These are phyloP conservation scores for Mariannaea elegans DNA, from an alignment of 2,329 filamentous ascomycete species.

Conservation along the genomic window DNA sequence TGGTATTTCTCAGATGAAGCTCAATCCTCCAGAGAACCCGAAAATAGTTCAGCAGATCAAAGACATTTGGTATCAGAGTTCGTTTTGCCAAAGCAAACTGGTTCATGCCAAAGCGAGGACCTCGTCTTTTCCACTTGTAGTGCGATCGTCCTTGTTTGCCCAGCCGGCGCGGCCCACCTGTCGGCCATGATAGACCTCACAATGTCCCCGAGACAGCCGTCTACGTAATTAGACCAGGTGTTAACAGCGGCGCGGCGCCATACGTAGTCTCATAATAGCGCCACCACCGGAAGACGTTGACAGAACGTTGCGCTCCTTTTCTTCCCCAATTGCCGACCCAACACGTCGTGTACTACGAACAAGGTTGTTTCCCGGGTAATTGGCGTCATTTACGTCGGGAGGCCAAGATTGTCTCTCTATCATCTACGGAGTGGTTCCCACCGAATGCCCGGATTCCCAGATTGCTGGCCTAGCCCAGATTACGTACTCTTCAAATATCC, in stretches of 20 bases:
- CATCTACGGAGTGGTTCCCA: background rate
- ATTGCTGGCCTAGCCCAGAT: background rate
- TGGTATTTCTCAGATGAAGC: background rate
- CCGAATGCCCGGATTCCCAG: background rate
- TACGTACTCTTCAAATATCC: background rate
- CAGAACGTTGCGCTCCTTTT: constrained; percentile 33
- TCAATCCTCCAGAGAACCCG: background rate
- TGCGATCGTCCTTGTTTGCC: constrained; percentile 27
- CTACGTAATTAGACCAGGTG: constrained; percentile 31
- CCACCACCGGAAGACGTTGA: constrained; percentile 18
- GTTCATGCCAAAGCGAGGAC: constrained; percentile 2
- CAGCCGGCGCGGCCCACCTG: constrained; percentile 22
- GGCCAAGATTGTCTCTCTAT: constrained; percentile 25
- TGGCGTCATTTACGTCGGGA: constrained; percentile 20
- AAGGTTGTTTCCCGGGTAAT: constrained; percentile 23
- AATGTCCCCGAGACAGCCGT: constrained; percentile 29
- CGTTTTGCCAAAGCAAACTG: constrained; percentile 24
- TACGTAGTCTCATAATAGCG: constrained; percentile 27
- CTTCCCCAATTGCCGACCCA: constrained; percentile 23
- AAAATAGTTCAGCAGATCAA: constrained; percentile 12
- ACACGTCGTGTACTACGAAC: constrained; percentile 20
- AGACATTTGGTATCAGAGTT: constrained; percentile 17
- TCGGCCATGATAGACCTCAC: constrained; percentile 23
- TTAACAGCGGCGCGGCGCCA: constrained; percentile 26
- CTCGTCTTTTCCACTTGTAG: constrained; percentile 20